These are phyloP conservation scores for Sonneratia alba DNA, from an alignment of 345 rosid genomes.

Conservation along the genomic window DNA sequence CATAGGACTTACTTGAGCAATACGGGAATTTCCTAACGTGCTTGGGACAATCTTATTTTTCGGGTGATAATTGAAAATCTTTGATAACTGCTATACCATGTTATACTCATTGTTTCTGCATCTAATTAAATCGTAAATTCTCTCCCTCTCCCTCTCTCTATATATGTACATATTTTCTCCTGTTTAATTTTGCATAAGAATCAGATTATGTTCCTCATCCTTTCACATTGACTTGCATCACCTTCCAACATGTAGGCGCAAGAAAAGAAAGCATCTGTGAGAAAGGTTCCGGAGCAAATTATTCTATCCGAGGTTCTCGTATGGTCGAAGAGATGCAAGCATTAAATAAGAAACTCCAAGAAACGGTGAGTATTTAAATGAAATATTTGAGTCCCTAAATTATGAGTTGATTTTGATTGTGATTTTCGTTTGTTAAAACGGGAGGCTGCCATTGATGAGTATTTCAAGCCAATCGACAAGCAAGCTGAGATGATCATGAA, in stretches of 20 bases:
- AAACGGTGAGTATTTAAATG: constrained; percentile 43
- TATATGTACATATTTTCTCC: neutral
- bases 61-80: neutral
- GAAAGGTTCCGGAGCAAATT: constrained; percentile 69
- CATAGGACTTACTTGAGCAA: neutral
- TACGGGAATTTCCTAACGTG: neutral
- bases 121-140: neutral
- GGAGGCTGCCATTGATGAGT: constrained; percentile 77
- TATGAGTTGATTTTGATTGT: neutral
- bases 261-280: constrained; percentile 52
- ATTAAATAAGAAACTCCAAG: constrained; percentile 70
- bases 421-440: constrained; percentile 11
- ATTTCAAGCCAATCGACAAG: constrained; percentile 75
- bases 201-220: neutral
- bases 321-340: constrained; percentile 92
- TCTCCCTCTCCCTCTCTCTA: neutral
- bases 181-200: neutral
- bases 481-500: constrained; percentile 68
- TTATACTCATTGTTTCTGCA: neutral
- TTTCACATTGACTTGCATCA: neutral
- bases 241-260: constrained; percentile 42
- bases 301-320: constrained; percentile 62
- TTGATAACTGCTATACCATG: neutral
- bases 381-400: neutral
- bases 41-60: neutral